Percentiles rank a stretch among this genome's conserved stretches.
Conservation (phyloP, 1,284 basidiomycete genomes). For the Hymenochaete sp. region DNA sequence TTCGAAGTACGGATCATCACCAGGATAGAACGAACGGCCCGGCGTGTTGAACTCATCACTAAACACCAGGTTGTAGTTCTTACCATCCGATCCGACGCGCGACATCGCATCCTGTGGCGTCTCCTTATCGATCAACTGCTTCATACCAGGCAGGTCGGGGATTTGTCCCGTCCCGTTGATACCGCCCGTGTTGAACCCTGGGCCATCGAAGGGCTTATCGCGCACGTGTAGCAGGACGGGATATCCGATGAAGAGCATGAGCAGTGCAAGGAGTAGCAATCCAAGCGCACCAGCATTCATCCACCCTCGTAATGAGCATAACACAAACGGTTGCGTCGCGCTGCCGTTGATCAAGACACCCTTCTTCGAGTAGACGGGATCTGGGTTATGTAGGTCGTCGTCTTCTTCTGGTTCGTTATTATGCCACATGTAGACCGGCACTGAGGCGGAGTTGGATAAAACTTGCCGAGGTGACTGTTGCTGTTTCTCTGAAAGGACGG, state of each 20-base stretch:
- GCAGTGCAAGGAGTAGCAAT: conserved; percentile 17
- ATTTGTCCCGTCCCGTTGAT: conserved; percentile 34
- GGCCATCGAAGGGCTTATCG: conserved; percentile 18
- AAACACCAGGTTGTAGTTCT: conserved; percentile 76
- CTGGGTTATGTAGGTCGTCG: conserved; percentile 22
- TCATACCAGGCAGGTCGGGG: conserved; percentile 27
- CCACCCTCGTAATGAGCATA: conserved; percentile 23
- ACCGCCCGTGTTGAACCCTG: conserved; percentile 28
- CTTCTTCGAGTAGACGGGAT: not conserved
- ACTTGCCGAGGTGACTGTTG: too few relatives aligned
- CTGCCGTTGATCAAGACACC: not conserved
- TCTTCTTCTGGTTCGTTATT: conserved; percentile 22
- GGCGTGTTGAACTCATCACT: conserved; percentile 87
- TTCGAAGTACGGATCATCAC: conserved; percentile 76
- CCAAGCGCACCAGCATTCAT: conserved; percentile 22
- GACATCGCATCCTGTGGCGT: conserved; percentile 51
- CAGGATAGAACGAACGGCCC: conserved; percentile 71
- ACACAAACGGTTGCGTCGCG: conserved; percentile 18
- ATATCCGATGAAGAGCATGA: conserved; percentile 20
- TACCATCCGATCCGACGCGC: conserved; percentile 59
- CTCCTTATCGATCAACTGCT: conserved; percentile 51
- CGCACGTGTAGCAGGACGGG: conserved; percentile 22
- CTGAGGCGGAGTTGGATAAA: too few relatives aligned
- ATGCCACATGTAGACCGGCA: conserved; percentile 21
- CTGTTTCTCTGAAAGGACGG: too few relatives aligned